phyloP scores from a whole-genome alignment of 768 basidiomycete species.

The Suillus ampliporus region DNA sequence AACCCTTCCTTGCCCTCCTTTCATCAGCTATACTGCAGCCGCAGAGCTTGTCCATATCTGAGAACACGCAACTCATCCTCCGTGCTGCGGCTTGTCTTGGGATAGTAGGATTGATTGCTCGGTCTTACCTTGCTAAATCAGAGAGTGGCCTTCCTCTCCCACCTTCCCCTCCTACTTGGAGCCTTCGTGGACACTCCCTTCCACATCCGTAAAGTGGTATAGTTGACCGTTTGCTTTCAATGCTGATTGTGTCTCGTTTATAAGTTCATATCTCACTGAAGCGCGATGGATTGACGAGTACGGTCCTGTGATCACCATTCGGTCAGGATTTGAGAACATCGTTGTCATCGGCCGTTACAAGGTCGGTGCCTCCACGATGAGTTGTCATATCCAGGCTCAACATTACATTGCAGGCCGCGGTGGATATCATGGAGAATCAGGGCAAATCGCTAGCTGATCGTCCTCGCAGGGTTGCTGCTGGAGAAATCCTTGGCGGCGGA shows the following conservation, averaged over 20 bases:
- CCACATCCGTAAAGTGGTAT: not conserved
- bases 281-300: constrained; percentile 9
- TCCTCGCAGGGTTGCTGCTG: too few species aligned
- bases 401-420: constrained; percentile 7
- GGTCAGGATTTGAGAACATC: constrained; percentile 14
- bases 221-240: too few species aligned
- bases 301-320: constrained; percentile 12
- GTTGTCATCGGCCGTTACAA: constrained; percentile 15
- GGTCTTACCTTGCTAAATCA: too few species aligned
- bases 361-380: not conserved
- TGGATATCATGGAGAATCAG: constrained; percentile 63
- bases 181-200: constrained; percentile 29
- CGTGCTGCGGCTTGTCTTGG: constrained; percentile 42
- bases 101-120: too few species aligned
- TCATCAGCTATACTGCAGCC: too few species aligned
- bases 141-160: too few species aligned
- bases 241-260: too few species aligned
- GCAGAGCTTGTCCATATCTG: constrained; percentile 40
- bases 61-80: constrained; percentile 51
- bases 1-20: too few species aligned
- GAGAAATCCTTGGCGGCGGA: too few species aligned
- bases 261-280: too few species aligned
- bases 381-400: too few species aligned
- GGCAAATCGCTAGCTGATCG: constrained; percentile 39
- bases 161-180: too few species aligned